Evolutionary conservation across 75 land plant species (phyloP).

Genomic region (Pseudotsuga menziesii): DNA sequence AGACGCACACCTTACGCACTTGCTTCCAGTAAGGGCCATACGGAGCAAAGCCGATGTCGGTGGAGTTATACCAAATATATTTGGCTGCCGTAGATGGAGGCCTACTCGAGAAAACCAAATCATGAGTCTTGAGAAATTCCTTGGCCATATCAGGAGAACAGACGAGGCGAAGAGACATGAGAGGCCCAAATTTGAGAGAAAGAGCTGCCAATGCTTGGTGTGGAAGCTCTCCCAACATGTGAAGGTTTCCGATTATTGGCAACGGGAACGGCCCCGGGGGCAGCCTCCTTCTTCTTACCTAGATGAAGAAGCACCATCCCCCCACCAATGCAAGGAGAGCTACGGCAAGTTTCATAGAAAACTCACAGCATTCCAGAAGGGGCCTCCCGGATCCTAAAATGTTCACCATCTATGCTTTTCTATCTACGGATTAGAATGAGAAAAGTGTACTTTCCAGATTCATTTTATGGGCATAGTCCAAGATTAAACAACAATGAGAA

Average conservation of each 20-base stretch:
- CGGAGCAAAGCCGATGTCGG: background rate
- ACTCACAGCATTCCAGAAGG: too few relatives aligned
- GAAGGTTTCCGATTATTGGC: slow-evolving; percentile 46
- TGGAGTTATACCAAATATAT: slow-evolving; percentile 1
- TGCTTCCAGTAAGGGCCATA: slow-evolving; percentile 4
- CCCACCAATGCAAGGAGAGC: too few relatives aligned
- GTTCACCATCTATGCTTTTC: too few relatives aligned
- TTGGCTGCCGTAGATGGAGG: slow-evolving; percentile 11
- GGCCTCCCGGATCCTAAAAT: too few relatives aligned
- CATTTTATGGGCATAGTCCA: too few relatives aligned
- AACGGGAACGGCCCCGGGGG: slow-evolving; percentile 27
- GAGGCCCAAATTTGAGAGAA: slow-evolving; percentile 31
- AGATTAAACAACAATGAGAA: too few relatives aligned
- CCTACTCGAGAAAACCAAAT: slow-evolving; percentile 21
- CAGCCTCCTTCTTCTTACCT: slow-evolving; percentile 1
- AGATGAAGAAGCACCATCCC: background rate
- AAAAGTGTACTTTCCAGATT: too few relatives aligned
- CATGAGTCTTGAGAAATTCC: slow-evolving; percentile 32
- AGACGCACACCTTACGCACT: background rate
- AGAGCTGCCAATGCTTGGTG: slow-evolving; percentile 19
- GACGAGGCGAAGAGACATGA: slow-evolving; percentile 34
- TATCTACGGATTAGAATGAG: too few relatives aligned
- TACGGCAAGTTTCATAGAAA: too few relatives aligned
- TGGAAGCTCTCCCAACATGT: slow-evolving; percentile 26
- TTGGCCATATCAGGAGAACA: slow-evolving; percentile 42